Evolutionary conservation across 352 stramenopile genomes (phyloP).

Genomic region (Phytophthora tubulina): DNA sequence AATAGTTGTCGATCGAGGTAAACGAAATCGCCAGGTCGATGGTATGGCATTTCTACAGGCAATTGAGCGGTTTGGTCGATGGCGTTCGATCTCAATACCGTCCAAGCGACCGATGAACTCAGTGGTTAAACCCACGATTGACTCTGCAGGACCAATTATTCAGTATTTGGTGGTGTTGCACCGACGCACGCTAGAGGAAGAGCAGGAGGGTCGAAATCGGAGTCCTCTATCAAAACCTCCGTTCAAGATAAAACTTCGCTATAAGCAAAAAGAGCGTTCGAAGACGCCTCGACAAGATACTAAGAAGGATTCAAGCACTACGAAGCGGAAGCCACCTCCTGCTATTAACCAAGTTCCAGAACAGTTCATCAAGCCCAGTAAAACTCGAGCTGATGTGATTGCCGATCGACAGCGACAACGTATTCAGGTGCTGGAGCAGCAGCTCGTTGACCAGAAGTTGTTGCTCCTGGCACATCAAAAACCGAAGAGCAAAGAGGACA

Average conservation of each 20-base stretch:
- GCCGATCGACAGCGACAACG: constrained; percentile 59
- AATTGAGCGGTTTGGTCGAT: constrained; percentile 49
- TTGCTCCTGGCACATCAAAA: constrained; percentile 43
- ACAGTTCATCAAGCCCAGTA: constrained; percentile 15
- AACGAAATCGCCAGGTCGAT: constrained; percentile 27
- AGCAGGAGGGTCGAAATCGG: constrained; percentile 13
- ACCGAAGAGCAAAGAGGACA: not conserved
- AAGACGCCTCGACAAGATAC: constrained; percentile 7
- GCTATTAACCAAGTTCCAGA: not conserved
- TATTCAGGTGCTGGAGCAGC: constrained; percentile 69
- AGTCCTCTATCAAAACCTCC: constrained; percentile 7
- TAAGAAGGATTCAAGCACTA: constrained; percentile 13
- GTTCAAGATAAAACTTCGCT: constrained; percentile 15
- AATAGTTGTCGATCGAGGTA: not conserved
- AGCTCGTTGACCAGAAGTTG: constrained; percentile 71
- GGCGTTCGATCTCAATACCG: constrained; percentile 37
- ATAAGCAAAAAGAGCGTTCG: constrained; percentile 7
- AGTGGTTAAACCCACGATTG: constrained; percentile 39
- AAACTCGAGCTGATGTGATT: constrained; percentile 35
- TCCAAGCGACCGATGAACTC: constrained; percentile 18
- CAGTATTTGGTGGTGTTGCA: constrained; percentile 62
- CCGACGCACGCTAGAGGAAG: constrained; percentile 24
- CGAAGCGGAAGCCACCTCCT: not conserved
- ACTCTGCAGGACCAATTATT: constrained; percentile 49
- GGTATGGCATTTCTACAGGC: constrained; percentile 48